Evolutionary conservation across 495 filamentous ascomycete species (phyloP).

Genomic region (Daldinia caldariorum): DNA sequence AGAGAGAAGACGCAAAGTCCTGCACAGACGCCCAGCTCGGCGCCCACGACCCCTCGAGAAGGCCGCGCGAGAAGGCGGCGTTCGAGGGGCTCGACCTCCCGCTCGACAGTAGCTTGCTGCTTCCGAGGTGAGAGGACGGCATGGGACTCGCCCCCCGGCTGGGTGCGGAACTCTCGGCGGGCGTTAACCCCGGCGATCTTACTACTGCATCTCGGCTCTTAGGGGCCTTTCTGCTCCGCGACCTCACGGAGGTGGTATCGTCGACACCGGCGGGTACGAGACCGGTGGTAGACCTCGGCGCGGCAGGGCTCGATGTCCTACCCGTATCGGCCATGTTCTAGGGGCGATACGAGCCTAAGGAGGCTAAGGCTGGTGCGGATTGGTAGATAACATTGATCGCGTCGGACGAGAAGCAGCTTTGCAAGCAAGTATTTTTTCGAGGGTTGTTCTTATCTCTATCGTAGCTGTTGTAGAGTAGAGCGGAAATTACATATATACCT

Average conservation of each 20-base stretch:
- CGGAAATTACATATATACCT: conserved; percentile 15
- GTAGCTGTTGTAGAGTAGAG: conserved; percentile 21
- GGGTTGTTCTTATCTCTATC: conserved; percentile 25
- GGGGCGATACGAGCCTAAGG: conserved; percentile 39
- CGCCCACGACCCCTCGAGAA: conserved; percentile 56
- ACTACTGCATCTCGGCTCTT: conserved; percentile 16
- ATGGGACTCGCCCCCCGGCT: conserved; percentile 56
- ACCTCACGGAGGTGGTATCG: conserved; percentile 39
- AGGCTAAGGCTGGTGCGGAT: conserved; percentile 40
- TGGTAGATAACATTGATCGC: conserved; percentile 44
- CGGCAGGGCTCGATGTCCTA: conserved; percentile 33
- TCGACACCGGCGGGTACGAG: conserved; percentile 42
- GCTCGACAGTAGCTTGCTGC: conserved; percentile 45
- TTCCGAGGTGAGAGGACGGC: conserved; percentile 51
- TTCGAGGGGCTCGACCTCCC: conserved; percentile 48
- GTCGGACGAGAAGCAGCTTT: conserved; percentile 15
- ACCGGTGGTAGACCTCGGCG: conserved; percentile 42
- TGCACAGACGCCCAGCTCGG: conserved; percentile 59
- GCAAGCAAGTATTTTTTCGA: background rate
- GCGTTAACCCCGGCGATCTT: conserved; percentile 24
- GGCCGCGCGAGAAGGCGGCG: conserved; percentile 47
- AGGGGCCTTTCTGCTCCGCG: conserved; percentile 41
- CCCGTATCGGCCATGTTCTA: conserved; percentile 45
- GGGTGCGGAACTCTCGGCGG: conserved; percentile 33
- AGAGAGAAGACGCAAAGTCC: conserved; percentile 55